A percentile compares a stretch with the other conserved stretches of the same genome.
Evolutionary conservation across 768 basidiomycete species (phyloP).

Genomic region (Lenzites betulinus): DNA sequence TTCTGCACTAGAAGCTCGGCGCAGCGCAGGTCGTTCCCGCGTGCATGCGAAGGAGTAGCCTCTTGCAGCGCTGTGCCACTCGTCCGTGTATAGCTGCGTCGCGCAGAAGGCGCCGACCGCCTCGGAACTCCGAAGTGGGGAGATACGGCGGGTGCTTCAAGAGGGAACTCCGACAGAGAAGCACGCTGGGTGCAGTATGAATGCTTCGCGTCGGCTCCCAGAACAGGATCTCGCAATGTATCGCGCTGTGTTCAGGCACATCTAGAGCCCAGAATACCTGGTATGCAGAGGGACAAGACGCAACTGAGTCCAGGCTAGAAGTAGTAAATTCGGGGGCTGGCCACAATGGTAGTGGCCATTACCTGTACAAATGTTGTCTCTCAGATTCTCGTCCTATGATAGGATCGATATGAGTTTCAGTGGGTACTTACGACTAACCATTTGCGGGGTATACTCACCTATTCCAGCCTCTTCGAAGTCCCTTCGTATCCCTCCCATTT

Average conservation of each 20-base stretch:
- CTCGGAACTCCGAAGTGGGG: constrained; percentile 8
- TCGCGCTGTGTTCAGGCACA: neutral
- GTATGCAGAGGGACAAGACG: neutral
- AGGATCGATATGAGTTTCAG: neutral
- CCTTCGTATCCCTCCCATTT: constrained; percentile 72
- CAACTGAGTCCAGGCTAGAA: neutral
- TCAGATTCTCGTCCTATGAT: neutral
- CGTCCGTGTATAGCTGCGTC: too few relatives aligned
- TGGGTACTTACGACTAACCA: too few relatives aligned
- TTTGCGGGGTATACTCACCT: neutral
- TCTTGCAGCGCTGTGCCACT: too few relatives aligned
- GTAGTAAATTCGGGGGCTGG: neutral
- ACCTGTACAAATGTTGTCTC: neutral
- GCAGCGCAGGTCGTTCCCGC: neutral
- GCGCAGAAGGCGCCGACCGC: neutral
- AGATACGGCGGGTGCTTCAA: neutral
- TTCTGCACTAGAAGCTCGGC: neutral
- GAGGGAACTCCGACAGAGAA: neutral
- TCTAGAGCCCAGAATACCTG: too few relatives aligned
- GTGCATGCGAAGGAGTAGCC: neutral
- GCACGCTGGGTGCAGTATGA: neutral
- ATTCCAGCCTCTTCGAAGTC: constrained; percentile 41
- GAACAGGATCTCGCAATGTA: neutral
- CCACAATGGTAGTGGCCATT: neutral
- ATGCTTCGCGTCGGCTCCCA: neutral